phyloP scores from a whole-genome alignment of 2,329 filamentous ascomycete species.

The Macrophomina tecta region DNA sequence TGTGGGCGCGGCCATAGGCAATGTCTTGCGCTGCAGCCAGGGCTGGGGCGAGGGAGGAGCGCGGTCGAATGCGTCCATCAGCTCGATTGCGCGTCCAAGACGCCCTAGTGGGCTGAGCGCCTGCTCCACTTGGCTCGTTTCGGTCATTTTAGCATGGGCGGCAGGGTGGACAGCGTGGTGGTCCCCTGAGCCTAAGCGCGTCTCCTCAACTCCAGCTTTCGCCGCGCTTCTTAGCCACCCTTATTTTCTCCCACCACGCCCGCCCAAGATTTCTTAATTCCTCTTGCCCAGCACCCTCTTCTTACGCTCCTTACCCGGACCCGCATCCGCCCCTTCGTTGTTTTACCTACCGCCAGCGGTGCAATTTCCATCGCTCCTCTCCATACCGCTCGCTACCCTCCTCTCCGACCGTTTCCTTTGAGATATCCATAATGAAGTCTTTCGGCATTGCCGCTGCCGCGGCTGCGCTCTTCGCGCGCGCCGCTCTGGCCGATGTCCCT shows the following conservation, averaged over 20 bases:
- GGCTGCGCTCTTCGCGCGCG: slow-evolving; percentile 58
- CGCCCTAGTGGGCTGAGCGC: slow-evolving; percentile 22
- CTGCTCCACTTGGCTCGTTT: slow-evolving; percentile 29
- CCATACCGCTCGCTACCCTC: slow-evolving; percentile 1
- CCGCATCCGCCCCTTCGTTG: slow-evolving; percentile 27
- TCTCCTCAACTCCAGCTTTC: slow-evolving; percentile 20
- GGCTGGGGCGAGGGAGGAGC: neutral
- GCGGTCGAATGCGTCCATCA: slow-evolving; percentile 10
- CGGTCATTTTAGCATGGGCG: slow-evolving; percentile 26
- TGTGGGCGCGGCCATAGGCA: neutral
- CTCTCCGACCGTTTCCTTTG: neutral
- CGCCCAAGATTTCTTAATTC: slow-evolving; percentile 27
- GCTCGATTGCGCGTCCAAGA: slow-evolving; percentile 29
- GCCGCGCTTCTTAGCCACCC: slow-evolving; percentile 22
- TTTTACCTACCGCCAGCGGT: neutral
- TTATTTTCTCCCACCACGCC: slow-evolving; percentile 23
- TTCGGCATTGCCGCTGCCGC: slow-evolving; percentile 57
- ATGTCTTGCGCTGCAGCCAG: neutral
- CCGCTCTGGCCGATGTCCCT: slow-evolving; percentile 62
- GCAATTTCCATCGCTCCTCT: slow-evolving; percentile 25
- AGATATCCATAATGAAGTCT: slow-evolving; percentile 59
- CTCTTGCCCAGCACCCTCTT: slow-evolving; percentile 23
- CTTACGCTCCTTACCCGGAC: slow-evolving; percentile 29
- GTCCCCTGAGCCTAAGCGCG: slow-evolving; percentile 28
- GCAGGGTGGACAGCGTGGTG: slow-evolving; percentile 22